Percentiles rank a stretch among this genome's conserved stretches.
Conservation (phyloP, 441 rosid species). For the Gossypium trilobum region DNA sequence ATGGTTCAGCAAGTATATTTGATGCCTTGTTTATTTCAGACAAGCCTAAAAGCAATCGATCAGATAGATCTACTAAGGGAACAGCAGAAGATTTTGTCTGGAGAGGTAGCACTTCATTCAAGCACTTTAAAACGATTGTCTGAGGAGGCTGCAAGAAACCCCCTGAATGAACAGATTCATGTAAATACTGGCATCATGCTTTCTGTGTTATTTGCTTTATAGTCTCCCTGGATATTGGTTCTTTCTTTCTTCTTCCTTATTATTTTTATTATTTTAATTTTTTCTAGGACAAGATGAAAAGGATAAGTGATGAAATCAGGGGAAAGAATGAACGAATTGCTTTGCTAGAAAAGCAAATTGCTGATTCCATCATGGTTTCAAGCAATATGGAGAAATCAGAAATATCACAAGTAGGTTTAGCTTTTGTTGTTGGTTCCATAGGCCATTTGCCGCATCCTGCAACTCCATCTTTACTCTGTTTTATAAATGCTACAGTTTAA, state of each 20-base stretch:
- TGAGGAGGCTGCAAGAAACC: conserved; percentile 63
- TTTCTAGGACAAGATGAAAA: conserved; percentile 59
- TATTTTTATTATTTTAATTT: conserved; percentile 17
- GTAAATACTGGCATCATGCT: conserved; percentile 30
- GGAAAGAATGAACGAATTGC: conserved; percentile 64
- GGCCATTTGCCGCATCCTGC: background rate
- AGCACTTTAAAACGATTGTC: conserved; percentile 64
- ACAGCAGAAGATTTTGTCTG: conserved; percentile 78
- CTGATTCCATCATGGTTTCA: conserved; percentile 50
- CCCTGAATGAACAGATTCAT: conserved; percentile 54
- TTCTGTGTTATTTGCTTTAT: conserved; percentile 8
- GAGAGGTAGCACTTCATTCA: conserved; percentile 72
- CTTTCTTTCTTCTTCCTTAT: background rate
- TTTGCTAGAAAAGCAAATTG: conserved; percentile 67
- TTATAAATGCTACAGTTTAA: conserved; percentile 36
- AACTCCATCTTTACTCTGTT: conserved; percentile 17
- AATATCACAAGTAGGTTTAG: conserved; percentile 46
- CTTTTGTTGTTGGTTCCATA: background rate
- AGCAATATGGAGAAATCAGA: conserved; percentile 53
- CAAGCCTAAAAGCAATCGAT: conserved; percentile 61
- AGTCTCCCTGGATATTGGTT: conserved; percentile 17
- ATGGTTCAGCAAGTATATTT: conserved; percentile 1
- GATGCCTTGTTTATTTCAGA: conserved; percentile 34
- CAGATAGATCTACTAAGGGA: conserved; percentile 80
- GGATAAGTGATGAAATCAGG: conserved; percentile 53